These are phyloP conservation scores for Camelina laxa DNA, from an alignment of 345 rosid genomes.

Conservation along the genomic window DNA sequence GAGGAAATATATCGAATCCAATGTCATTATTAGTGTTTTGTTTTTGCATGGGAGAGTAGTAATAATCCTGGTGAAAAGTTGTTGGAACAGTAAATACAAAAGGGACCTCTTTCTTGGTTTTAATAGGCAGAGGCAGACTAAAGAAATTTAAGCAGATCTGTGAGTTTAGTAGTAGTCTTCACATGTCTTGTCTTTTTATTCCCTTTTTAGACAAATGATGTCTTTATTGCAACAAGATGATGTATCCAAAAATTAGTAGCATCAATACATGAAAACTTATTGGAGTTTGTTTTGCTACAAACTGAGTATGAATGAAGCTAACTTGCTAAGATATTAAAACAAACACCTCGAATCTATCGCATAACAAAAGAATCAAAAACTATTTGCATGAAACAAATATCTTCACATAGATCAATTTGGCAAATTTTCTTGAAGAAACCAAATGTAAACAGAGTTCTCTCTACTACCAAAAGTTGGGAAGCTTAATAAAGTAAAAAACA, in stretches of 20 bases:
- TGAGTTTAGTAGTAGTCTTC: conserved; percentile 9
- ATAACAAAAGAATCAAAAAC: background rate
- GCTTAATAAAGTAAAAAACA: background rate
- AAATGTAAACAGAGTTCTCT: background rate
- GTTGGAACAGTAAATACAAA: conserved; percentile 27
- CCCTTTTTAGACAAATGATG: background rate
- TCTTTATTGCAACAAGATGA: background rate
- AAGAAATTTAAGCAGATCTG: background rate
- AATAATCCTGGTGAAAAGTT: conserved; percentile 23
- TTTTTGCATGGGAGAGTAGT: conserved; percentile 21
- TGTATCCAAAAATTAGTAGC: background rate
- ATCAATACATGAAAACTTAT: background rate
- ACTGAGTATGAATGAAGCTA: too few relatives aligned
- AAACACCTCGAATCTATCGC: background rate
- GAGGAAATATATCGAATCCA: conserved; percentile 23
- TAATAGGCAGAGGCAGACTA: background rate
- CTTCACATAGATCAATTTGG: background rate
- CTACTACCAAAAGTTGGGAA: background rate
- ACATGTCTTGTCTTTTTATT: conserved; percentile 29
- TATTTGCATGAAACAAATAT: background rate
- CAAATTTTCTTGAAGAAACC: background rate
- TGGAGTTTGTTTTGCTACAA: too few relatives aligned
- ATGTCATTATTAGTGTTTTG: conserved; percentile 32
- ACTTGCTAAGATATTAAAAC: too few relatives aligned
- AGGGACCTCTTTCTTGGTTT: background rate